These are phyloP conservation scores for Plantago elongata DNA, from an alignment of 257 asterid species.

Conservation along the genomic window DNA sequence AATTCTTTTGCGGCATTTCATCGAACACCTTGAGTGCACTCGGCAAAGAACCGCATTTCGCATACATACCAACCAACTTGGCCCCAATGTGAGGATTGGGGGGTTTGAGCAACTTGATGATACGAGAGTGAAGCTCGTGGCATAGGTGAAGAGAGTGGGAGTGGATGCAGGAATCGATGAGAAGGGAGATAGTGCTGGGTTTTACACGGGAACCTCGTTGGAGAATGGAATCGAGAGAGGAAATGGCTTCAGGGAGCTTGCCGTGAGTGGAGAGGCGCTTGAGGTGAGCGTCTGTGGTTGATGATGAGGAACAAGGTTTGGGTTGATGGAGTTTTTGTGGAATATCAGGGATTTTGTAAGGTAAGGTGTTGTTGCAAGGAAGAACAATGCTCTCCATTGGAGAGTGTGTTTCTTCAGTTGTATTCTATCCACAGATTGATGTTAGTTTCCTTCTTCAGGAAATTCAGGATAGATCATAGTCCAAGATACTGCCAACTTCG, in stretches of 20 bases:
- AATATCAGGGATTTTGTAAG: constrained; percentile 31
- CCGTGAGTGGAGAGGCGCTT: constrained; percentile 56
- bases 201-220: constrained; percentile 39
- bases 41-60: constrained; percentile 59
- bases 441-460: too few species aligned
- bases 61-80: constrained; percentile 56
- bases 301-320: constrained; percentile 12
- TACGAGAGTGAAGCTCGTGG: constrained; percentile 37
- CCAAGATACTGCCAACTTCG: too few species aligned
- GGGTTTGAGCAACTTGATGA: constrained; percentile 26
- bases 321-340: constrained; percentile 20
- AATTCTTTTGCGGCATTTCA: constrained; percentile 49
- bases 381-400: constrained; percentile 57
- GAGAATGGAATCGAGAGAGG: constrained; percentile 34
- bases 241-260: constrained; percentile 54
- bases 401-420: not conserved
- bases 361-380: constrained; percentile 38
- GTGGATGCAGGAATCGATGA: constrained; percentile 54
- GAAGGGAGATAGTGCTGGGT: constrained; percentile 42
- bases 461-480: too few species aligned
- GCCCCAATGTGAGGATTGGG: constrained; percentile 53
- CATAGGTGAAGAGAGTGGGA: constrained; percentile 46
- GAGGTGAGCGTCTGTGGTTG: constrained; percentile 43
- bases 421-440: too few species aligned
- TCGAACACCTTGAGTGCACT: constrained; percentile 54